These are phyloP conservation scores for Trichosanthes truncata DNA, from an alignment of 306 rosid species.

Conservation along the genomic window DNA sequence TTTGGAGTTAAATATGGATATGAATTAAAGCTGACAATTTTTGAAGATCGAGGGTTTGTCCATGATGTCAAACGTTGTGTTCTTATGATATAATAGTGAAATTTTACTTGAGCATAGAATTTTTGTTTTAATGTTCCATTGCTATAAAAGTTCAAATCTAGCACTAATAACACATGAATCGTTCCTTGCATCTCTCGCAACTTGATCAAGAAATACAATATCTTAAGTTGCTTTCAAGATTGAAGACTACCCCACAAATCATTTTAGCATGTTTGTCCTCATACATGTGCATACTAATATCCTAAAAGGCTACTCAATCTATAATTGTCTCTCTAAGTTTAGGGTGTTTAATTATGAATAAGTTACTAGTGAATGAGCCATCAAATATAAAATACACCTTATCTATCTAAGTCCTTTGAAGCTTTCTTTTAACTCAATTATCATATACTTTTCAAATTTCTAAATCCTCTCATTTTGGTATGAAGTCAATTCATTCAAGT, in stretches of 20 bases:
- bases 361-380: not conserved
- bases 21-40: no score
- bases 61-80: not conserved
- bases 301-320: not conserved
- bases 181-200: not conserved
- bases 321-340: not conserved
- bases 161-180: not conserved
- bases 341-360: not conserved
- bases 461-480: not conserved
- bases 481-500: not conserved
- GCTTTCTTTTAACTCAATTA: no score
- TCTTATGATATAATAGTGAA: not conserved
- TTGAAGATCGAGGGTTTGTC: no score
- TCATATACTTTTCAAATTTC: not conserved
- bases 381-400: no score
- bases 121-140: not conserved
- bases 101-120: not conserved
- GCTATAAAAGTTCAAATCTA: not conserved
- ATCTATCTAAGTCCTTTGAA: no score
- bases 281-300: not conserved
- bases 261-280: not conserved
- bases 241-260: not conserved
- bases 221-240: not conserved
- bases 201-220: not conserved
- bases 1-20: not conserved